phyloP scores from a whole-genome alignment of 2,329 filamentous ascomycete species.

The Chaetomiaceae sp. region DNA sequence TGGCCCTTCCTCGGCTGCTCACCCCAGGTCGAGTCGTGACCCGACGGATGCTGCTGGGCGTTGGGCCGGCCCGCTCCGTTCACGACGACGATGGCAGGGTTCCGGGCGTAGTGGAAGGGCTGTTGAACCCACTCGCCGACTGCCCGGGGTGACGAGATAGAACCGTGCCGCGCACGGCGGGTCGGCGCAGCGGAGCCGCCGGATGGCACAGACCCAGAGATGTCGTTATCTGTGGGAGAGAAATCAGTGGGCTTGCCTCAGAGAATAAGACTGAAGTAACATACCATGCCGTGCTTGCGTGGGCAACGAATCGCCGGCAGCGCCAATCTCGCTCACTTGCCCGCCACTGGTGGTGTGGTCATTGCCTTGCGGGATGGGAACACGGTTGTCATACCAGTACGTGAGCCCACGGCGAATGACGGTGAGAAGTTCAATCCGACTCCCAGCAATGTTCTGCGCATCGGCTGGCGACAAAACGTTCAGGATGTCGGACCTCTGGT shows the following conservation, averaged over 20 bases:
- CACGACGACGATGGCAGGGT: background rate
- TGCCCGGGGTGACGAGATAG: background rate
- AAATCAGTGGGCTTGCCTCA: background rate
- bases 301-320: background rate
- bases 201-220: background rate
- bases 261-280: background rate
- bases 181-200: background rate
- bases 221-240: background rate
- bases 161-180: background rate
- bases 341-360: background rate
- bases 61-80: background rate
- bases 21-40: background rate
- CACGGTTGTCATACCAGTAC: conserved; percentile 12
- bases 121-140: too few relatives aligned
- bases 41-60: background rate
- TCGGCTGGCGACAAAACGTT: conserved; percentile 6
- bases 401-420: conserved; percentile 3
- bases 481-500: conserved; percentile 15
- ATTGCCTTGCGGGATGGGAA: background rate
- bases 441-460: background rate
- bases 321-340: too few relatives aligned
- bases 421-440: background rate
- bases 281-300: background rate
- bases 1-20: background rate
- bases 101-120: background rate